A percentile compares a stretch with the other conserved stretches of the same genome.
Evolutionary conservation across 768 basidiomycete species (phyloP).

Genomic region (Rhodotorula taiwanensis): DNA sequence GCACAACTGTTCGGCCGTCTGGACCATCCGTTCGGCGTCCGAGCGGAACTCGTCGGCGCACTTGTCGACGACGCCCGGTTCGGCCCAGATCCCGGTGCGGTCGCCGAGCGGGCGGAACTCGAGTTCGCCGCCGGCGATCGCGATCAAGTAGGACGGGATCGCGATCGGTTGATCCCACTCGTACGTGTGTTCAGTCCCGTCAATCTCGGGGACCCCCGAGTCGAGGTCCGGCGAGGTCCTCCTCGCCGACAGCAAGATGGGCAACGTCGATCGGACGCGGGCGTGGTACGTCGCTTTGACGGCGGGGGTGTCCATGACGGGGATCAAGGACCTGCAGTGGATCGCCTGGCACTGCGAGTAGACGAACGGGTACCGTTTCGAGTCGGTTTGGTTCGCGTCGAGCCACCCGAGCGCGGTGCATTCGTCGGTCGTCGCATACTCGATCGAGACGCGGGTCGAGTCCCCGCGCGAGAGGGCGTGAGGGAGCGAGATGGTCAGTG

Average conservation of each 20-base stretch:
- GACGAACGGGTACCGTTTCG: slow-evolving; percentile 61
- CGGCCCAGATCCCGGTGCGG: slow-evolving; percentile 89
- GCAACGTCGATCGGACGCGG: slow-evolving; percentile 65
- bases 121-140: slow-evolving; percentile 79
- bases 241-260: slow-evolving; percentile 76
- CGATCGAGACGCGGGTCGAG: slow-evolving; percentile 51
- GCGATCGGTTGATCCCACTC: slow-evolving; percentile 57
- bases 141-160: slow-evolving; percentile 87
- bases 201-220: slow-evolving; percentile 38
- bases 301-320: slow-evolving; percentile 64
- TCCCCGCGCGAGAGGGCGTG: slow-evolving; percentile 48
- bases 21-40: slow-evolving; percentile 72
- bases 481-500: slow-evolving; percentile 59
- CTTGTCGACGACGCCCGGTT: slow-evolving; percentile 69
- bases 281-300: slow-evolving; percentile 91
- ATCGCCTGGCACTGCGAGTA: slow-evolving; percentile 67
- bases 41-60: slow-evolving; percentile 82
- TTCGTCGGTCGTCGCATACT: slow-evolving; percentile 65
- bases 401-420: slow-evolving; percentile 83
- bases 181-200: slow-evolving; percentile 20
- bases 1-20: slow-evolving; percentile 66
- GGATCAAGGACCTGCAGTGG: slow-evolving; percentile 22
- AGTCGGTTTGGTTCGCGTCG: slow-evolving; percentile 57
- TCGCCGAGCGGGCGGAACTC: slow-evolving; percentile 58
- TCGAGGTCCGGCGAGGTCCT: slow-evolving; percentile 61